Base-by-base conservation (phyloP, 1,284 basidiomycete species). In the Rhodotorula sp. region DNA sequence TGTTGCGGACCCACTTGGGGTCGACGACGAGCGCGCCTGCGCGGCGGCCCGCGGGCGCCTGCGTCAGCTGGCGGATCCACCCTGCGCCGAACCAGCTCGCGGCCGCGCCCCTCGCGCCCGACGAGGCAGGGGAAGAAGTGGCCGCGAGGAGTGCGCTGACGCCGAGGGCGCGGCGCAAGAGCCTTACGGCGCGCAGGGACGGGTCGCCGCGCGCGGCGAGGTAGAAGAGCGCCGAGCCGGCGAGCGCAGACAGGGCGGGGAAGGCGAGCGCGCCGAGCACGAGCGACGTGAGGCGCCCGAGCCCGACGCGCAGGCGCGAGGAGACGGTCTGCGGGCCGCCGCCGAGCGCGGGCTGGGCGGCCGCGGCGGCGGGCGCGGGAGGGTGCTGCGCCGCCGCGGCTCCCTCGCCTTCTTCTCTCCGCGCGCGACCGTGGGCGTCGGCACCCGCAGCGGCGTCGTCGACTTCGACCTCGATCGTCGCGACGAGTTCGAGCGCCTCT, bases 1-100 rank as follows among this genome's bases (percentile, higher is more conserved):
- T 68, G 63, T 71, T 78, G 41, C 78, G 67, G 45, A 76, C 57
- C 78, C 78, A 78, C 2, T 77, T 70, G 12, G 78, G 78, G 55
- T 78, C 78, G 49, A 76, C 61, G 19, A 50, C n/a, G 34, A 13
- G 34, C n/a, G 45, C 44, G 50, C 34, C 42, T 21, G 44, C 16
- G 27, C 42, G 45, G 21, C 45, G 63, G 23, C 23, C 10, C 8
- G 54, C 27, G 41, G 60, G 13, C 16, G 64, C 41, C 4, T 34
- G n/a, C 23, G 49, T 12, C 41, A 57, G 52, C 46, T 59, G 61
- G 52, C 34, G 60, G 44, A 63, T 57, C 68, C 63, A 68, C 17
- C 46, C 64, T 25, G 16, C 42, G 12, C 58, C 67, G 46, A 17
- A 2, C 0, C n/a, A 21, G 42, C 3, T n/a, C 17, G 19, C 25